These are phyloP conservation scores for Hibiscus syriacus DNA, from an alignment of 345 rosid genomes.

Conservation along the genomic window DNA sequence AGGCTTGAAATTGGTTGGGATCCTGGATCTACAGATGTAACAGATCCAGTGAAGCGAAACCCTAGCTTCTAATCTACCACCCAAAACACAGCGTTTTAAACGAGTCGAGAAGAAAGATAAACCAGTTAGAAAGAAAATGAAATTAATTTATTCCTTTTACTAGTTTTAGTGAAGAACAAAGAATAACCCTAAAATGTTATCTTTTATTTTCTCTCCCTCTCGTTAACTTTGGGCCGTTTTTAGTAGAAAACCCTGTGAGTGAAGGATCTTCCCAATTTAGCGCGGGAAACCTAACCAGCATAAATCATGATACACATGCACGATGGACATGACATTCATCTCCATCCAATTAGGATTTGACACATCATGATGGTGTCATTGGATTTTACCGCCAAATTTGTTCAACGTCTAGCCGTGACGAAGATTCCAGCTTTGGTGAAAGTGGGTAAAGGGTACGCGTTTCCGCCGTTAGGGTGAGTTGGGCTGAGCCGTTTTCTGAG, in stretches of 20 bases:
- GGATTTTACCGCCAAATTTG: slow-evolving; percentile 7
- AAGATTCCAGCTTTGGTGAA: neutral
- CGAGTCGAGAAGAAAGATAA: neutral
- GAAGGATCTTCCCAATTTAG: slow-evolving; percentile 1
- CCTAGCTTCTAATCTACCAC: neutral
- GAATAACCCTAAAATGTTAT: neutral
- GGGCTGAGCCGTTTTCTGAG: neutral
- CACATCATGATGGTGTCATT: neutral
- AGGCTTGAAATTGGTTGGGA: neutral
- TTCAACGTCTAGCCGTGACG: slow-evolving; percentile 7
- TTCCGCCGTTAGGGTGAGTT: neutral
- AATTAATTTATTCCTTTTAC: neutral
- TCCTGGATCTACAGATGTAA: slow-evolving; percentile 1
- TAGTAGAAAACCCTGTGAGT: neutral
- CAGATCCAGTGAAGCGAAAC: neutral
- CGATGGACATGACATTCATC: neutral
- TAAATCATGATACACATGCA: slow-evolving; percentile 2
- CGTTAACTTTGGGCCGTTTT: neutral
- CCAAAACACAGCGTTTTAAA: neutral
- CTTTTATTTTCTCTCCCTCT: neutral
- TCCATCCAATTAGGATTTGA: neutral
- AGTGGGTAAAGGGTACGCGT: too few species aligned
- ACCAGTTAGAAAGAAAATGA: neutral
- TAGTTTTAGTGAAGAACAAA: neutral
- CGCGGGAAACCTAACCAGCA: slow-evolving; percentile 11